These are phyloP conservation scores for Nothophaeocryptopus gaeumannii DNA, from an alignment of 2,329 filamentous ascomycete species.

Conservation along the genomic window DNA sequence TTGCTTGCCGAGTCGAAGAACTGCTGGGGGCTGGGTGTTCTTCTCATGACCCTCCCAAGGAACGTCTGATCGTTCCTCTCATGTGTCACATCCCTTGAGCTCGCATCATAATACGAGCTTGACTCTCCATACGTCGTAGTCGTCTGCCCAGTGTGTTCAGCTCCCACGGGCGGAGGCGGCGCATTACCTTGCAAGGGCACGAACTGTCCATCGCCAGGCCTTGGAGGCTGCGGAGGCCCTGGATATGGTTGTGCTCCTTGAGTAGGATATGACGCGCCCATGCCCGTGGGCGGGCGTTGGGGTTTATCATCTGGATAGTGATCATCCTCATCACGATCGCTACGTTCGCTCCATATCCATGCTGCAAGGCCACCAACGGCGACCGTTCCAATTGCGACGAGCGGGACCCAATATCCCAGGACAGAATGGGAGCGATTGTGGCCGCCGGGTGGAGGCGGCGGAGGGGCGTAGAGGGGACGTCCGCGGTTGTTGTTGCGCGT, in stretches of 20 bases:
- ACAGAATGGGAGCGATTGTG: constrained; percentile 53
- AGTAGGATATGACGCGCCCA: constrained; percentile 20
- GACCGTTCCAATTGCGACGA: constrained; percentile 80
- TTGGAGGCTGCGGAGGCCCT: constrained; percentile 18
- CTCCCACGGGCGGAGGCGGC: constrained; percentile 27
- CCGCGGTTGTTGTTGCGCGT: constrained; percentile 49
- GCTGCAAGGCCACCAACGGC: constrained; percentile 82
- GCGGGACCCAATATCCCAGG: constrained; percentile 83
- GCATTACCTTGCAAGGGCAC: constrained; percentile 26
- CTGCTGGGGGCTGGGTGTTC: constrained; percentile 83
- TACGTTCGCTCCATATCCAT: constrained; percentile 91
- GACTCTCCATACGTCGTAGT: constrained; percentile 20
- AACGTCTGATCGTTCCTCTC: constrained; percentile 26
- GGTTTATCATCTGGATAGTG: constrained; percentile 48
- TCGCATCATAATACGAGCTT: constrained; percentile 29
- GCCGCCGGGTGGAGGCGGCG: constrained; percentile 35
- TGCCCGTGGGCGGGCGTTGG: constrained; percentile 28
- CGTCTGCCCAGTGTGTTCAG: constrained; percentile 9
- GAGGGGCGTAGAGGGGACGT: constrained; percentile 42
- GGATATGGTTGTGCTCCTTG: constrained; percentile 28
- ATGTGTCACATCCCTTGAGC: constrained; percentile 9
- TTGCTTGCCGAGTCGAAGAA: constrained; percentile 80
- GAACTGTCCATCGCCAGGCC: constrained; percentile 5
- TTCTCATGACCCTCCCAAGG: constrained; percentile 65
- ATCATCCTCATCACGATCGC: constrained; percentile 67